Conservation (phyloP, 2,329 filamentous ascomycete genomes). For the Talaromyces albobiverticillius region DNA sequence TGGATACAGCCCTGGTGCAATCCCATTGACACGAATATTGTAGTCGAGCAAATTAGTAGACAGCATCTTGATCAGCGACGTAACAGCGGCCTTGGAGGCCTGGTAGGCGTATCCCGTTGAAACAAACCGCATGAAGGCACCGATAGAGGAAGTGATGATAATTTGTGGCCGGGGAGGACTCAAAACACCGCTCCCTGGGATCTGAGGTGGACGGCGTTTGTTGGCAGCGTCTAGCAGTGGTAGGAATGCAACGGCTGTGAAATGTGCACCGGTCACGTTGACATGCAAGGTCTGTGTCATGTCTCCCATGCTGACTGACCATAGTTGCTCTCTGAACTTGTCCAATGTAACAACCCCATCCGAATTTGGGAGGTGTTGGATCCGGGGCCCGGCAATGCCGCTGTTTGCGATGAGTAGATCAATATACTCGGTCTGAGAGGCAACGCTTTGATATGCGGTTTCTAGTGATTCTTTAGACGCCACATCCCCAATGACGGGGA, state of each 20-base stretch:
- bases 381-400: conserved; percentile 43
- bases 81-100: conserved; percentile 21
- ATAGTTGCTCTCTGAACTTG: conserved; percentile 32
- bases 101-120: conserved; percentile 18
- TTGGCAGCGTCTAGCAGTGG: conserved; percentile 34
- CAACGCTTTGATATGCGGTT: conserved; percentile 40
- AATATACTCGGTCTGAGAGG: conserved; percentile 44
- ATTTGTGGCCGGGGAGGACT: conserved; percentile 19
- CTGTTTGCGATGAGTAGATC: conserved; percentile 53
- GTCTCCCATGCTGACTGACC: conserved; percentile 23
- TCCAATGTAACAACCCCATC: conserved; percentile 17
- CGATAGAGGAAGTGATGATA: conserved; percentile 23
- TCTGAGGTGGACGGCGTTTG: conserved; percentile 9
- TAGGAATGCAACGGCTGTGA: conserved; percentile 32
- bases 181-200: neutral
- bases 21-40: conserved; percentile 23
- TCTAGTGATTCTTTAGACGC: conserved; percentile 41
- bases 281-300: conserved; percentile 24
- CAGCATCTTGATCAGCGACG: conserved; percentile 9
- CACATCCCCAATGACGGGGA: conserved; percentile 44
- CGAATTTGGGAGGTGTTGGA: conserved; percentile 31
- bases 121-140: conserved; percentile 22
- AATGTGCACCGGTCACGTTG: conserved; percentile 31
- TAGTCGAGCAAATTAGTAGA: conserved; percentile 7
- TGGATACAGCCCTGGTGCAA: conserved; percentile 20